These are phyloP conservation scores for Parastagonospora nodorum DNA, from an alignment of 2,329 filamentous ascomycete species.

Conservation along the genomic window DNA sequence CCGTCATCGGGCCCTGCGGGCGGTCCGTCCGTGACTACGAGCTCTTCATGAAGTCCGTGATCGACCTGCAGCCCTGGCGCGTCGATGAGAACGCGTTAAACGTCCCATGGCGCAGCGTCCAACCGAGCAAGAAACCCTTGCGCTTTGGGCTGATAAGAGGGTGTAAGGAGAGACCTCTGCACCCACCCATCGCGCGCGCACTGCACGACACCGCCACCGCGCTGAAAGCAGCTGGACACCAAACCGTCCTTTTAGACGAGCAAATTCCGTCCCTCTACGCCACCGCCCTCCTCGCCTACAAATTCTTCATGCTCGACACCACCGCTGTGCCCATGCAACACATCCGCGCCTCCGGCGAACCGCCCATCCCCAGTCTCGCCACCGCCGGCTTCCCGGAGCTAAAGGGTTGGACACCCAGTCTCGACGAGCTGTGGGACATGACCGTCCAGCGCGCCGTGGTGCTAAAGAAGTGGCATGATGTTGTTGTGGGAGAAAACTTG, in stretches of 20 bases:
- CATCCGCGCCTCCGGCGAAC: constrained; percentile 51
- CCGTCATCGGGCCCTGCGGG: constrained; percentile 52
- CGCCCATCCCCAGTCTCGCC: constrained; percentile 49
- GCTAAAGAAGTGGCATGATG: constrained; percentile 48
- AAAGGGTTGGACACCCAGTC: constrained; percentile 34
- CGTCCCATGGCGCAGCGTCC: constrained; percentile 53
- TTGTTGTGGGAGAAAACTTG: constrained; percentile 51
- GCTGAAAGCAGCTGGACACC: constrained; percentile 53
- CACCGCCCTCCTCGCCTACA: constrained; percentile 45
- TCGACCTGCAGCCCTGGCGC: constrained; percentile 50
- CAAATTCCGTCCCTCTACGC: constrained; percentile 38
- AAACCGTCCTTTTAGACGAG: constrained; percentile 39
- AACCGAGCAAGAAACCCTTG: constrained; percentile 32
- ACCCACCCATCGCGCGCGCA: constrained; percentile 56
- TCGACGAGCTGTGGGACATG: constrained; percentile 52
- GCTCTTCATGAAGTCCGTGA: constrained; percentile 50
- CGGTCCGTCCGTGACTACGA: constrained; percentile 49
- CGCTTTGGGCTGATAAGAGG: constrained; percentile 57
- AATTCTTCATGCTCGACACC: constrained; percentile 51
- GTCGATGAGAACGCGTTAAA: constrained; percentile 51
- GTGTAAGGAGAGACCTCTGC: constrained; percentile 55
- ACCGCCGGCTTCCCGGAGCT: constrained; percentile 38
- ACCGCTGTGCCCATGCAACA: constrained; percentile 37
- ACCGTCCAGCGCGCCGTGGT: constrained; percentile 46
- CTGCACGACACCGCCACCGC: constrained; percentile 48